phyloP scores from a whole-genome alignment of 352 stramenopile species.

The Globisporangium recalcitrans region DNA sequence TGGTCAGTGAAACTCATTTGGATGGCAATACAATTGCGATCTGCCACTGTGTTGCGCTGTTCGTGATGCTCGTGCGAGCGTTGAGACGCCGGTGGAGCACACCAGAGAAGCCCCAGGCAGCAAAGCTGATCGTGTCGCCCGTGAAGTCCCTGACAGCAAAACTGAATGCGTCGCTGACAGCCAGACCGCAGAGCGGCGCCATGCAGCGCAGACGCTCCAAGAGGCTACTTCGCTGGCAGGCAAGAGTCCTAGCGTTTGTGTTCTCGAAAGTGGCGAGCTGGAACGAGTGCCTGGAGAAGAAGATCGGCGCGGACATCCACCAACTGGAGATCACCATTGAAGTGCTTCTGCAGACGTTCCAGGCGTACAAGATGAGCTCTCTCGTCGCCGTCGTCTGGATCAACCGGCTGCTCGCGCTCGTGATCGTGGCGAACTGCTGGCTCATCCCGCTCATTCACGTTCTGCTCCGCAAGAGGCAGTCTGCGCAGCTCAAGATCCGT shows the following conservation, averaged over 20 bases:
- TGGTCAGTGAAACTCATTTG: no score
- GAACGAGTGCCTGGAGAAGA: neutral
- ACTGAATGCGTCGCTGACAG: no score
- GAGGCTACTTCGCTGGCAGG: neutral
- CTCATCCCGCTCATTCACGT: neutral
- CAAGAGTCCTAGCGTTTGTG: neutral
- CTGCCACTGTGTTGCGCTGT: no score
- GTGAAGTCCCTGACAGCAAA: no score
- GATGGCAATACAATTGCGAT: no score
- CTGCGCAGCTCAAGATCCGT: neutral
- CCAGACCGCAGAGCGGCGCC: no score
- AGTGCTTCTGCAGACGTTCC: neutral
- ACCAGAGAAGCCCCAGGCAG: no score
- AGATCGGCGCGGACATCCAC: neutral
- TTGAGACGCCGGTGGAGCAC: no score
- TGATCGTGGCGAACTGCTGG: neutral
- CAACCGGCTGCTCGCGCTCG: neutral
- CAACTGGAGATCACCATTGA: neutral
- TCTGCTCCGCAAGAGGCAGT: neutral
- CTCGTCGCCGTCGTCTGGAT: neutral
- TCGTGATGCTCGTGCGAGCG: no score
- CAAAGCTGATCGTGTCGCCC: no score
- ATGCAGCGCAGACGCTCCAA: neutral
- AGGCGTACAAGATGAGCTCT: neutral
- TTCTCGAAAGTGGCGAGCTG: neutral